Percentiles rank a stretch among this genome's conserved stretches.
Evolutionary conservation across 306 rosid species (phyloP).

Genomic region (Urtica urens): DNA sequence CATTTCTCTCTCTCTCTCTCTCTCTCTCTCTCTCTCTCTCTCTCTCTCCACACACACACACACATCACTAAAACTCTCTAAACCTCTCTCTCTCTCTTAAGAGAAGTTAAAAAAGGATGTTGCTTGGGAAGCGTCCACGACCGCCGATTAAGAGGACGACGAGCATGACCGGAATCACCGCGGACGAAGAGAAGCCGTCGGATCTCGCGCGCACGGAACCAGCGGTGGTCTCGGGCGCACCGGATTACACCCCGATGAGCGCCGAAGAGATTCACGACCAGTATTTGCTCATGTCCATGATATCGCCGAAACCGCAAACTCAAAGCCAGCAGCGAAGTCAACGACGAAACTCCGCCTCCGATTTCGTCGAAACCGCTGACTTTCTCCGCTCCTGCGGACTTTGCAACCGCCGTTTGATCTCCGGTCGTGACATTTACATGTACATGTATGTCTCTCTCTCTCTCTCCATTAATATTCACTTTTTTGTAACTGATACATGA

Average conservation of each 20-base stretch:
- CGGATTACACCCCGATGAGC: slow-evolving; percentile 2
- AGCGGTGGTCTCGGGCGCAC: too few relatives aligned
- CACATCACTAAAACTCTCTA: not conserved
- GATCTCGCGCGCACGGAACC: not conserved
- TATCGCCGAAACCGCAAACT: slow-evolving; percentile 25
- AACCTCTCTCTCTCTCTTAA: not conserved
- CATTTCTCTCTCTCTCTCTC: not conserved
- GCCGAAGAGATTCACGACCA: slow-evolving; percentile 6
- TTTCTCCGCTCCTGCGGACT: slow-evolving; percentile 65
- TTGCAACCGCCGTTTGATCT: slow-evolving; percentile 44
- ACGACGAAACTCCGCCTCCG: slow-evolving; percentile 11
- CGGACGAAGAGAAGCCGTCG: slow-evolving; percentile 19
- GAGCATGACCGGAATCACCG: slow-evolving; percentile 48
- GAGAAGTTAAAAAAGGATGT: slow-evolving; percentile 25
- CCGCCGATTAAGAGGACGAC: slow-evolving; percentile 50
- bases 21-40: not conserved
- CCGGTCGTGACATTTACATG: slow-evolving; percentile 81
- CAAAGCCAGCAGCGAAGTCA: not conserved
- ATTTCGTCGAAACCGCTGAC: slow-evolving; percentile 30
- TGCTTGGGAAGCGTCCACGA: slow-evolving; percentile 58
- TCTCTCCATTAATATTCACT: not conserved
- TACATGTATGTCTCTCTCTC: slow-evolving; percentile 35
- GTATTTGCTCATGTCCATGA: slow-evolving; percentile 13
- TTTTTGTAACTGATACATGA: not conserved
- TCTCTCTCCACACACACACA: not conserved